Evolutionary conservation across 2,329 filamentous ascomycete species (phyloP).

Genomic region (Monilinia laxa): DNA sequence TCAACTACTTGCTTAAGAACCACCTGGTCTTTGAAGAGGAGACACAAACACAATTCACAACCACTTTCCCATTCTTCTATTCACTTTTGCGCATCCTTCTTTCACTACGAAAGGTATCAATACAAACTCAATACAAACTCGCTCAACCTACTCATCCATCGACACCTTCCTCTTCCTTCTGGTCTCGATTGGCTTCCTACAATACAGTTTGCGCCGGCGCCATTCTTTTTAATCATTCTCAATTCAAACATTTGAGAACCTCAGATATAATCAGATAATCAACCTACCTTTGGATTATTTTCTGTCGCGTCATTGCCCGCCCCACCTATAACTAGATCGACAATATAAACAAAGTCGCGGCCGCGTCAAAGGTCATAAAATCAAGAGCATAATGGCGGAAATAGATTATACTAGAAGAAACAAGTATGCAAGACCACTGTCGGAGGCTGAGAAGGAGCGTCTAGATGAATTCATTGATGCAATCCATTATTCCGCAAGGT

Average conservation of each 20-base stretch:
- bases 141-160: neutral
- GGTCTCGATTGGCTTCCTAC: neutral
- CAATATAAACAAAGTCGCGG: conserved; percentile 10
- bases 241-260: neutral
- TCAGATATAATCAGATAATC: neutral
- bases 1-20: conserved; percentile 16
- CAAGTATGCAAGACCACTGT: conserved; percentile 75
- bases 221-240: neutral
- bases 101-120: conserved; percentile 16
- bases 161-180: conserved; percentile 5
- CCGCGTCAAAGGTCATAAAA: neutral
- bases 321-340: conserved; percentile 13
- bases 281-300: neutral
- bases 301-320: conserved; percentile 17
- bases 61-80: neutral
- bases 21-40: neutral
- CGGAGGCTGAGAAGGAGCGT: conserved; percentile 76
- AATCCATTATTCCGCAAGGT: conserved; percentile 95
- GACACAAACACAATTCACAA: neutral
- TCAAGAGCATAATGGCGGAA: conserved; percentile 33
- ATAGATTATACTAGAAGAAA: conserved; percentile 79
- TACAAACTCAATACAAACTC: neutral
- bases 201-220: conserved; percentile 18
- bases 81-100: conserved; percentile 4
- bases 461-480: conserved; percentile 89